Percentiles rank a stretch among this genome's conserved stretches.
Conservation (phyloP, 305 asterid species). For the Plantago coronopus region DNA sequence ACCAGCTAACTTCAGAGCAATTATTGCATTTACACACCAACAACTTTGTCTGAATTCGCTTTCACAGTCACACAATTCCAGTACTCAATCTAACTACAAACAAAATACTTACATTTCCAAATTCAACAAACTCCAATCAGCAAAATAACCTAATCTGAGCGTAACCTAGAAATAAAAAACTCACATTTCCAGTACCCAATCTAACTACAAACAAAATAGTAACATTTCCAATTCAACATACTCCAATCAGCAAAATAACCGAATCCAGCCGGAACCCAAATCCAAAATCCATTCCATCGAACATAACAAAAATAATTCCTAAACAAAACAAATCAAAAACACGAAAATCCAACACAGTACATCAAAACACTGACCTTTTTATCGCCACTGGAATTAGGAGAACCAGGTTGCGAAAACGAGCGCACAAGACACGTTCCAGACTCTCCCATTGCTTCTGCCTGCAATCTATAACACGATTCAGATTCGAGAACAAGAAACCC, state of each 20-base stretch:
- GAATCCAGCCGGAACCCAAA: not conserved
- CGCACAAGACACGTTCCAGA: conserved; percentile 52
- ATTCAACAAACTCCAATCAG: not conserved
- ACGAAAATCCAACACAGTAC: not conserved
- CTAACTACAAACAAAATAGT: no score
- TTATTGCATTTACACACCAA: no score
- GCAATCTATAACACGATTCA: not conserved
- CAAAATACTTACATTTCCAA: conserved; percentile 1
- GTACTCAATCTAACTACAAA: not conserved
- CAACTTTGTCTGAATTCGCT: no score
- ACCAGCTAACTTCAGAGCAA: no score
- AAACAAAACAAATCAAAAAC: not conserved
- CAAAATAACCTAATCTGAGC: not conserved
- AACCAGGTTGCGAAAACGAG: conserved; percentile 48
- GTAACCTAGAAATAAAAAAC: no score
- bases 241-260: not conserved
- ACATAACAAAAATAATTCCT: not conserved
- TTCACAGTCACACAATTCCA: no score
- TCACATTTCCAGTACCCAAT: no score
- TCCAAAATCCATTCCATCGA: not conserved
- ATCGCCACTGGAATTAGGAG: conserved; percentile 45
- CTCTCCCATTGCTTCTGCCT: conserved; percentile 50
- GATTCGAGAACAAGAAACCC: not conserved
- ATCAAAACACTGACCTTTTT: conserved; percentile 34
- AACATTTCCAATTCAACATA: no score